Evolutionary conservation across 495 filamentous ascomycete species (phyloP).

Genomic region (Penicillium bialowiezense): DNA sequence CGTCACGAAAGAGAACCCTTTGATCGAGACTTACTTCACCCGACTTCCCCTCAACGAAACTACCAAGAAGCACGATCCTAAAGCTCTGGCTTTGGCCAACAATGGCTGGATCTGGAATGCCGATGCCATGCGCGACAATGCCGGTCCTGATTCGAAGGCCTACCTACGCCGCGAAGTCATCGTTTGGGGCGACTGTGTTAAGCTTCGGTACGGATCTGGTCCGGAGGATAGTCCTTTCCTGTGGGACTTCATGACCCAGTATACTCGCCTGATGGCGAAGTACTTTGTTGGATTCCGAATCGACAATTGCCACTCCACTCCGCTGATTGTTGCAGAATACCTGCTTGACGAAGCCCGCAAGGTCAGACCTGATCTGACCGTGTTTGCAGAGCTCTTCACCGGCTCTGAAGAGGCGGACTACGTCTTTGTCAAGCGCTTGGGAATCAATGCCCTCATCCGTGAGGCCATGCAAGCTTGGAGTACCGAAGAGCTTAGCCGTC

Average conservation of each 20-base stretch:
- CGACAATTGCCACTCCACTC: conserved; percentile 98
- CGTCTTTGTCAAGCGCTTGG: conserved; percentile 87
- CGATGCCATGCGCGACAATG: conserved; percentile 89
- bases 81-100: conserved; percentile 81
- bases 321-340: conserved; percentile 87
- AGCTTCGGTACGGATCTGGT: conserved; percentile 82
- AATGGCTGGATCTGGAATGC: conserved; percentile 99
- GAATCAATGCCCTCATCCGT: conserved; percentile 84
- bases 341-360: conserved; percentile 87
- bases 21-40: conserved; percentile 97
- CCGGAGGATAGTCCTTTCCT: conserved; percentile 87
- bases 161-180: conserved; percentile 95
- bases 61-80: conserved; percentile 72
- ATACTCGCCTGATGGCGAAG: conserved; percentile 90
- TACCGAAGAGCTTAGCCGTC: conserved; percentile 81
- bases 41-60: conserved; percentile 76
- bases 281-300: conserved; percentile 95
- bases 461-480: conserved; percentile 99
- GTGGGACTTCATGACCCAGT: conserved; percentile 93
- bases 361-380: conserved; percentile 83
- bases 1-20: conserved; percentile 68
- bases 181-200: conserved; percentile 98
- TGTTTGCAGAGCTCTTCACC: conserved; percentile 95
- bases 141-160: conserved; percentile 80
- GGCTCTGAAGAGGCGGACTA: conserved; percentile 96